phyloP scores from a whole-genome alignment of 202 grass and related monocot species.

The Carex arenaria region DNA sequence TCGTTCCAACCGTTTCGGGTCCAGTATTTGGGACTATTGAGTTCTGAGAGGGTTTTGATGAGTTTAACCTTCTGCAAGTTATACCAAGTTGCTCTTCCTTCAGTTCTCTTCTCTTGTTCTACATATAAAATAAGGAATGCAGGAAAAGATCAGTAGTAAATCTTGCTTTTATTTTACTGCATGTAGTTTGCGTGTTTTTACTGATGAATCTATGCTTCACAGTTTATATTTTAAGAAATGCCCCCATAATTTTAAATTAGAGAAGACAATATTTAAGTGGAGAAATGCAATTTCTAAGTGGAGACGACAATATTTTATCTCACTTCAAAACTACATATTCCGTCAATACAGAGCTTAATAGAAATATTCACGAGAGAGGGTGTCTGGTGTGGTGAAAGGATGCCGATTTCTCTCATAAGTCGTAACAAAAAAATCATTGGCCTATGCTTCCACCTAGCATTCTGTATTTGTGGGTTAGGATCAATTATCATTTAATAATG shows the following conservation, averaged over 20 bases:
- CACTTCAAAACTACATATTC: too few relatives aligned
- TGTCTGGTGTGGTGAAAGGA: background rate
- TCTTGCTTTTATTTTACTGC: background rate
- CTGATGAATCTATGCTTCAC: background rate
- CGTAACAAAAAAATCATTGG: background rate
- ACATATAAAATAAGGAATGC: background rate
- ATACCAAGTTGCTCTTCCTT: constrained; percentile 1
- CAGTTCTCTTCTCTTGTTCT: background rate
- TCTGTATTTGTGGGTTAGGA: background rate
- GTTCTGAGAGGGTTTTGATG: constrained; percentile 4
- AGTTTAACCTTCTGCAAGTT: background rate
- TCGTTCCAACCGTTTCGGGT: background rate
- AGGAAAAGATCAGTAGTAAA: background rate
- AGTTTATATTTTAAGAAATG: background rate
- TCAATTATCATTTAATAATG: background rate
- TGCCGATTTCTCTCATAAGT: background rate
- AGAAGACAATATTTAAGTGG: too few relatives aligned
- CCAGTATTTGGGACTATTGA: constrained; percentile 8
- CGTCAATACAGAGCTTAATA: too few relatives aligned
- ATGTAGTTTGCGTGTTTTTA: background rate
- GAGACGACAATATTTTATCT: too few relatives aligned
- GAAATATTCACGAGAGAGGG: too few relatives aligned
- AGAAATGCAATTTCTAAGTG: too few relatives aligned
- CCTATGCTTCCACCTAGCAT: background rate
- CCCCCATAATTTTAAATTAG: too few relatives aligned